Evolutionary conservation across 768 basidiomycete species (phyloP).

Genomic region (Boletellus ananas): DNA sequence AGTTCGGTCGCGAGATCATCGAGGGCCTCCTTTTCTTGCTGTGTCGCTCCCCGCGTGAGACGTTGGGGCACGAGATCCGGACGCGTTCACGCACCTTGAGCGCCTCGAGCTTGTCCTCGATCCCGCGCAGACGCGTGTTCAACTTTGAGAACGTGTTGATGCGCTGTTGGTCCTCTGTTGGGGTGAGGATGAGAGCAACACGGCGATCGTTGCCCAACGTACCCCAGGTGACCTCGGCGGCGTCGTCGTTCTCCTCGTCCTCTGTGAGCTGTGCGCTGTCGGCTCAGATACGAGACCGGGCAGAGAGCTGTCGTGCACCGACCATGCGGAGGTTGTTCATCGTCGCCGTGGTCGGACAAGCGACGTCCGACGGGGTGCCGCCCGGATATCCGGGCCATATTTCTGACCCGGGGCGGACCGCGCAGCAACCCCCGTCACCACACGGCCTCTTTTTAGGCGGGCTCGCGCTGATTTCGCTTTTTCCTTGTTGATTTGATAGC

Average conservation of each 20-base stretch:
- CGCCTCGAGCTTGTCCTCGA: constrained; percentile 67
- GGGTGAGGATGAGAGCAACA: neutral
- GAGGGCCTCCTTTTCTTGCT: constrained; percentile 95
- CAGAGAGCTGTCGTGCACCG: constrained; percentile 13
- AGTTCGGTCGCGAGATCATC: constrained; percentile 87
- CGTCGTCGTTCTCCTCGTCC: constrained; percentile 73
- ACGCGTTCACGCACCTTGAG: constrained; percentile 55
- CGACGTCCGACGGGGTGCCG: neutral
- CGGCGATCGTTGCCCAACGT: constrained; percentile 20
- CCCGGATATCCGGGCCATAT: too few species aligned
- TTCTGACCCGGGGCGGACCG: too few species aligned
- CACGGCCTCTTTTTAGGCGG: too few species aligned
- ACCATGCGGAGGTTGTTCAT: constrained; percentile 59
- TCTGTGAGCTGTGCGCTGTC: constrained; percentile 52
- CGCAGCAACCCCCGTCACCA: too few species aligned
- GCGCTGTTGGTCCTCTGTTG: constrained; percentile 75
- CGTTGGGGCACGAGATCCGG: too few species aligned
- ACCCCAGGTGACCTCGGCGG: constrained; percentile 86
- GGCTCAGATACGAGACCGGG: neutral
- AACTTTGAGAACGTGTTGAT: constrained; percentile 93
- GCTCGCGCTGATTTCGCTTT: too few species aligned
- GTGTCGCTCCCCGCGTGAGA: neutral
- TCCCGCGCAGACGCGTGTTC: constrained; percentile 68
- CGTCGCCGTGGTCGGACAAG: neutral
- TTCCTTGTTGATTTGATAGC: too few species aligned